Evolutionary conservation across 2,329 filamentous ascomycete genomes (phyloP).

Genomic region (Pleochaeta shiraiana): DNA sequence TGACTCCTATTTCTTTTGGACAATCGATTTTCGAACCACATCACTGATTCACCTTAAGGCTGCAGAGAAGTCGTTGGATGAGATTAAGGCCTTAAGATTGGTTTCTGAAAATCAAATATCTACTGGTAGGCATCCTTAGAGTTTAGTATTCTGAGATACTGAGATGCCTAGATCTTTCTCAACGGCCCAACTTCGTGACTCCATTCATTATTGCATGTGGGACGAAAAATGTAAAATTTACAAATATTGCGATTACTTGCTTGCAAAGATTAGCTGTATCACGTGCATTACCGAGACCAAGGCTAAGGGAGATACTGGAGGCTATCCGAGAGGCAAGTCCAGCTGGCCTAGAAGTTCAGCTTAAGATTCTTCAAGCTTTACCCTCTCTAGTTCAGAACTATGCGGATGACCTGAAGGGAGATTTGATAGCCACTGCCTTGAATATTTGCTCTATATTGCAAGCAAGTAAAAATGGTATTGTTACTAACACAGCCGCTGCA

Average conservation of each 20-base stretch:
- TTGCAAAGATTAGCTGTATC: conserved; percentile 74
- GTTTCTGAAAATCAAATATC: conserved; percentile 42
- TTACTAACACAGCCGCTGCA: conserved; percentile 91
- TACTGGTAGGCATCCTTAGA: conserved; percentile 15
- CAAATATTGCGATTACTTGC: conserved; percentile 67
- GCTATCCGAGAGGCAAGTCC: conserved; percentile 70
- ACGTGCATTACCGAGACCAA: conserved; percentile 53
- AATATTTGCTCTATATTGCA: conserved; percentile 87
- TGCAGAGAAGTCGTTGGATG: conserved; percentile 80
- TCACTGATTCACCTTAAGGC: conserved; percentile 30
- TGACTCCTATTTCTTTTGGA: neutral
- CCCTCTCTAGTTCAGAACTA: conserved; percentile 86
- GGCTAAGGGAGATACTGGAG: conserved; percentile 69
- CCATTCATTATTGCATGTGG: conserved; percentile 88
- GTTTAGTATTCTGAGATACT: conserved; percentile 1
- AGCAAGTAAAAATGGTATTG: conserved; percentile 75
- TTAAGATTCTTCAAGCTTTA: conserved; percentile 85
- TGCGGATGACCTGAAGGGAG: conserved; percentile 54
- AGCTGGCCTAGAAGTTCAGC: conserved; percentile 68
- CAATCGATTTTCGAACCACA: neutral
- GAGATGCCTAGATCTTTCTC: conserved; percentile 45
- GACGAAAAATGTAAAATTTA: conserved; percentile 79
- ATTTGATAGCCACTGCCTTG: conserved; percentile 58
- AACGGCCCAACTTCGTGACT: conserved; percentile 65
- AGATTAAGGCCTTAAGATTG: conserved; percentile 54